Percentiles rank a stretch among this genome's conserved stretches.
phyloP scores from a whole-genome alignment of 768 basidiomycete genomes.

The Tephrocybe rancida region DNA sequence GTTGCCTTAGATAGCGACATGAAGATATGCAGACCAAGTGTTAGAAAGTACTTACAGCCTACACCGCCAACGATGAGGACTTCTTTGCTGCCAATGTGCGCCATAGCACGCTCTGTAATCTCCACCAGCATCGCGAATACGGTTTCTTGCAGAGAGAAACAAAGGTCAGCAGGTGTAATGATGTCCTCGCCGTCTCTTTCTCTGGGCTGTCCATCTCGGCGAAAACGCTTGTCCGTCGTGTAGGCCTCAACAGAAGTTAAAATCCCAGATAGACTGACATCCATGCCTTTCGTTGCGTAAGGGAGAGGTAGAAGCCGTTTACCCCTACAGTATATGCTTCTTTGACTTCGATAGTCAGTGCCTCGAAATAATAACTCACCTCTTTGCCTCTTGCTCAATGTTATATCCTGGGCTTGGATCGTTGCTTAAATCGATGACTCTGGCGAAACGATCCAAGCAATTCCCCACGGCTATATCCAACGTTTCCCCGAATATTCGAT shows the following conservation, averaged over 20 bases:
- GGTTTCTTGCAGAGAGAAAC: conserved; percentile 96
- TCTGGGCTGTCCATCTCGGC: conserved; percentile 40
- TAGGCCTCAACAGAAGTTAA: conserved; percentile 87
- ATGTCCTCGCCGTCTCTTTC: conserved; percentile 58
- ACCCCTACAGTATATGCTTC: conserved; percentile 54
- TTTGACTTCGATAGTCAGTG: background rate
- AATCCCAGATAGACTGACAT: conserved; percentile 94
- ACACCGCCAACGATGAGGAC: conserved; percentile 98
- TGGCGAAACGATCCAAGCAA: conserved; percentile 95
- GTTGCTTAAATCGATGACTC: conserved; percentile 92
- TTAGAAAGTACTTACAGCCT: conserved; percentile 73
- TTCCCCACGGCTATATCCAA: conserved; percentile 99
- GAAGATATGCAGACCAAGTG: background rate
- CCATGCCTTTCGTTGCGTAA: conserved; percentile 99
- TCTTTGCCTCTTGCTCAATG: conserved; percentile 94
- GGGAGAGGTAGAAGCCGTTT: conserved; percentile 82
- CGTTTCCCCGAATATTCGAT: conserved; percentile 98
- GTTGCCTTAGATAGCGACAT: conserved; percentile 61
- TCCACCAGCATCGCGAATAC: conserved; percentile 98
- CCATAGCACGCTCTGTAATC: conserved; percentile 99
- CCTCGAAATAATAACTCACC: conserved; percentile 47
- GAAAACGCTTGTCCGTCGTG: conserved; percentile 83
- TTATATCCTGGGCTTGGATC: conserved; percentile 97
- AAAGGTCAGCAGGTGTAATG: conserved; percentile 94
- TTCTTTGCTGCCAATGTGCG: conserved; percentile 94